Percentiles rank a stretch among this genome's conserved stretches.
phyloP scores from a whole-genome alignment of 2,329 filamentous ascomycete species.

The Colletotrichum truncatum region DNA sequence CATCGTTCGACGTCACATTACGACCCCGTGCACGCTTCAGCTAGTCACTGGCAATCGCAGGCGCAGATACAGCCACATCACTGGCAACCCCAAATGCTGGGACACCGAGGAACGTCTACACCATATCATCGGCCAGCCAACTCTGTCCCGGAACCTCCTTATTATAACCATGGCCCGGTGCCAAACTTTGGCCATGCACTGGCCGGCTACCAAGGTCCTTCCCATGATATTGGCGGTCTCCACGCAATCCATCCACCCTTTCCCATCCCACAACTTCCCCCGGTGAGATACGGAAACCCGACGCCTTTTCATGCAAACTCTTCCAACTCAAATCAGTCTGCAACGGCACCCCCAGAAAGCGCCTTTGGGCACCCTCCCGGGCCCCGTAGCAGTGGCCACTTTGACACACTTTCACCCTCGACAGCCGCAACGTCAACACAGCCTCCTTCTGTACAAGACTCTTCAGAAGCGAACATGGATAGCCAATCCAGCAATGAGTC shows the following conservation, averaged over 20 bases:
- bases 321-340: background rate
- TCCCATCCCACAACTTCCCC: conserved; percentile 2
- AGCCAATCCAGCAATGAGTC: background rate
- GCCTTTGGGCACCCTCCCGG: background rate
- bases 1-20: conserved; percentile 33
- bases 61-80: conserved; percentile 2
- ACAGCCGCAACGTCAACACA: background rate
- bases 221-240: background rate
- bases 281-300: background rate
- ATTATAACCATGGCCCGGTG: background rate
- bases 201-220: conserved; percentile 5
- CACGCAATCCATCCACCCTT: conserved; percentile 7
- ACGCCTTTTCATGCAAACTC: background rate
- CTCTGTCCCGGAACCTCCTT: conserved; percentile 9
- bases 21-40: conserved; percentile 38
- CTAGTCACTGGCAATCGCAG: conserved; percentile 35
- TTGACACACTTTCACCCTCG: background rate
- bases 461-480: background rate
- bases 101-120: background rate
- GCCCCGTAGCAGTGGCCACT: background rate
- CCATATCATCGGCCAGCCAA: conserved; percentile 12
- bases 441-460: background rate
- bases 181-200: background rate
- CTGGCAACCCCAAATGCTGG: conserved; percentile 8
- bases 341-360: background rate